Evolutionary conservation across 2,329 filamentous ascomycete genomes (phyloP).

Genomic region (Colletotrichum australisinense): DNA sequence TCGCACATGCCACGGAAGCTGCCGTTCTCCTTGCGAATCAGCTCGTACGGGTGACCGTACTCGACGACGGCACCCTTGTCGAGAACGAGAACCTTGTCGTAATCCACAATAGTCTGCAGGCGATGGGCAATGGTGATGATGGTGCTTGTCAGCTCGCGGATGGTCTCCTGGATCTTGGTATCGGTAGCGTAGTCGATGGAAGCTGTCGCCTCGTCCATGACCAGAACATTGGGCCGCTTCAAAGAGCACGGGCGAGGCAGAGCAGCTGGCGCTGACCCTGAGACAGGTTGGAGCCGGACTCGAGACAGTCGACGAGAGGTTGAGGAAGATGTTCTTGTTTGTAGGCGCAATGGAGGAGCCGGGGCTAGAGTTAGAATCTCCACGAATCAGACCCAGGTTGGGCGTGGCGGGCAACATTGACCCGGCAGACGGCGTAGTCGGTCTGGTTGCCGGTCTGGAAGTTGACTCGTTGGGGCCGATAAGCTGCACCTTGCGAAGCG

Average conservation of each 20-base stretch:
- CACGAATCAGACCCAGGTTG: constrained; percentile 23
- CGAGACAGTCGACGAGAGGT: constrained; percentile 83
- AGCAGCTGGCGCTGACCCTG: constrained; percentile 96
- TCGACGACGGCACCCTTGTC: constrained; percentile 91
- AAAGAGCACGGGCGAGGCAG: constrained; percentile 94
- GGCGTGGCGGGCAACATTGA: constrained; percentile 33
- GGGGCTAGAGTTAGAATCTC: constrained; percentile 24
- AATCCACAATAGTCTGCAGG: constrained; percentile 96
- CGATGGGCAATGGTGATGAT: constrained; percentile 97
- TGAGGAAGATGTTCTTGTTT: constrained; percentile 96
- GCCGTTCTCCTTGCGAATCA: constrained; percentile 78
- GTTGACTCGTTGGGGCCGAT: constrained; percentile 71
- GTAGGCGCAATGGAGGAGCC: constrained; percentile 56
- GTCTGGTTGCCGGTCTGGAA: constrained; percentile 37
- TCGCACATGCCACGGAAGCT: constrained; percentile 74
- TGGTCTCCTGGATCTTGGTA: constrained; percentile 94
- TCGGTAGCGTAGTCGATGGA: constrained; percentile 98
- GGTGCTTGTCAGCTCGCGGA: constrained; percentile 91
- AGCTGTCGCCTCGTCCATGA: constrained; percentile 99
- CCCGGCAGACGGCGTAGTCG: constrained; percentile 40
- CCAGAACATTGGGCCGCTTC: constrained; percentile 90
- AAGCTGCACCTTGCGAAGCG: constrained; percentile 88
- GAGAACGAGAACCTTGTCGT: constrained; percentile 95
- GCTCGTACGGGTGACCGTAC: constrained; percentile 88
- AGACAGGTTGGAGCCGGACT: constrained; percentile 93